These are phyloP conservation scores for Hypoxylon sp. DNA, from an alignment of 2,329 filamentous ascomycete species.

Conservation along the genomic window DNA sequence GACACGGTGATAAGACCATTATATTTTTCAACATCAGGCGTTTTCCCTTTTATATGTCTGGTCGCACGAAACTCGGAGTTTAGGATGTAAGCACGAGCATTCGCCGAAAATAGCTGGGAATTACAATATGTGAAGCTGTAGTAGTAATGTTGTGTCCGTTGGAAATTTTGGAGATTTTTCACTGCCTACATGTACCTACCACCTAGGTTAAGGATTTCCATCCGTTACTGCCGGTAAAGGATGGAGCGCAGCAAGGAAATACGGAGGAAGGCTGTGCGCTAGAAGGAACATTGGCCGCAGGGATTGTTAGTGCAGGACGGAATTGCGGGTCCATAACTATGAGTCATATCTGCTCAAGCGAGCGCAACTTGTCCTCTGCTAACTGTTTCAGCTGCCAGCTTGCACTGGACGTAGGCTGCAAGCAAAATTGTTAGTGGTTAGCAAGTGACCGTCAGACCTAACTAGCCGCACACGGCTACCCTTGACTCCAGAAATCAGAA, in stretches of 20 bases:
- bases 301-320: slow-evolving; percentile 35
- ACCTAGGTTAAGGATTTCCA: slow-evolving; percentile 4
- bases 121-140: background rate
- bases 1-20: slow-evolving; percentile 29
- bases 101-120: slow-evolving; percentile 14
- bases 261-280: slow-evolving; percentile 43
- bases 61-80: slow-evolving; percentile 17
- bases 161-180: background rate
- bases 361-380: slow-evolving; percentile 43
- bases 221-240: slow-evolving; percentile 18
- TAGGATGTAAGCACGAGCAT: background rate
- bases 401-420: slow-evolving; percentile 30
- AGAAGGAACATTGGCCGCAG: slow-evolving; percentile 32
- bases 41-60: slow-evolving; percentile 8
- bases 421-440: slow-evolving; percentile 51
- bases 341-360: slow-evolving; percentile 51
- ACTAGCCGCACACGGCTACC: slow-evolving; percentile 22
- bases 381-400: slow-evolving; percentile 47
- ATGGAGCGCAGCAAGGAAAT: slow-evolving; percentile 30
- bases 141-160: background rate
- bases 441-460: slow-evolving; percentile 44
- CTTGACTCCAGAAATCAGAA: slow-evolving; percentile 30
- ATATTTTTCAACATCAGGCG: background rate
- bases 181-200: background rate
- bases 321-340: slow-evolving; percentile 44